Evolutionary conservation across 2,329 filamentous ascomycete species (phyloP).

Genomic region (Escovopsis sp.): DNA sequence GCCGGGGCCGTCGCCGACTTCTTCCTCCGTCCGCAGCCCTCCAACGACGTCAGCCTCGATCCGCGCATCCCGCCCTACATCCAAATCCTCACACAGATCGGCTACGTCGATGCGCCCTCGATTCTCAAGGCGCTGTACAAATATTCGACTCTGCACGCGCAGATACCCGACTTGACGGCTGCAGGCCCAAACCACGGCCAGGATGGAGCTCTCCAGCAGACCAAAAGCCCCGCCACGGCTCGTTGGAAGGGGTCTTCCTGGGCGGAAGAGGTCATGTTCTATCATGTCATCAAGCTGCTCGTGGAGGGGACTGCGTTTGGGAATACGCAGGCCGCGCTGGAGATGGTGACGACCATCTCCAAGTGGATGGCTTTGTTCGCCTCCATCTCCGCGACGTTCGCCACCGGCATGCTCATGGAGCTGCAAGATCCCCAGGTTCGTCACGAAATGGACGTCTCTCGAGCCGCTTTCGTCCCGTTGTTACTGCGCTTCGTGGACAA

Average conservation of each 20-base stretch:
- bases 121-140: conserved; percentile 40
- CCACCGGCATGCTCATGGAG: conserved; percentile 31
- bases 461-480: conserved; percentile 48
- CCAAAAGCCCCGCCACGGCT: conserved; percentile 9
- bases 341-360: conserved; percentile 33
- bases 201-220: conserved; percentile 8
- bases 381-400: conserved; percentile 31
- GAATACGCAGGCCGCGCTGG: conserved; percentile 30
- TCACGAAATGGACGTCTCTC: conserved; percentile 44
- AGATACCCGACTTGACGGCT: conserved; percentile 1
- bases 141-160: conserved; percentile 37
- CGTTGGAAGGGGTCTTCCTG: conserved; percentile 43
- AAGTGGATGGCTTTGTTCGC: conserved; percentile 45
- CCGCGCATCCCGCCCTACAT: conserved; percentile 45
- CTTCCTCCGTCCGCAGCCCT: conserved; percentile 37
- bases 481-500: conserved; percentile 48
- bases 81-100: conserved; percentile 34
- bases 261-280: conserved; percentile 81
- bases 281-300: conserved; percentile 81
- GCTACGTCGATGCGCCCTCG: conserved; percentile 37
- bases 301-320: conserved; percentile 36
- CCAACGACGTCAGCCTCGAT: conserved; percentile 36
- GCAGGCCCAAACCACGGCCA: conserved; percentile 1
- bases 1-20: conserved; percentile 38
- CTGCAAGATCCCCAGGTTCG: conserved; percentile 27